A percentile compares a stretch with the other conserved stretches of the same genome.
phyloP scores from a whole-genome alignment of 441 rosid species.

The Mallotus repandus region DNA sequence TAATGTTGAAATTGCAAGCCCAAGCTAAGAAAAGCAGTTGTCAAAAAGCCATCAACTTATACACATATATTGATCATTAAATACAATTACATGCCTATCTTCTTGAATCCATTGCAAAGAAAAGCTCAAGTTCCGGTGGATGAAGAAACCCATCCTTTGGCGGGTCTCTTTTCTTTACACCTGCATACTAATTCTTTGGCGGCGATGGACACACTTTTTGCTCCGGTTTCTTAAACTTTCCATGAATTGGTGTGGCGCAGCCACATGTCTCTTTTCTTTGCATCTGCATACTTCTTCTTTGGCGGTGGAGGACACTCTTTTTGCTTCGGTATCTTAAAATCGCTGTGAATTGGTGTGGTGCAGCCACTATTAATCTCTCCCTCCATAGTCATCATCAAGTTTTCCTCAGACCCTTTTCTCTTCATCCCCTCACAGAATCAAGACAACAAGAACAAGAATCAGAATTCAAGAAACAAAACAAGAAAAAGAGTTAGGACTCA shows the following conservation, averaged over 20 bases:
- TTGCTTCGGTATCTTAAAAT: conserved; percentile 26
- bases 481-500: too few relatives aligned
- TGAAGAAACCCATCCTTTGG: conserved; percentile 29
- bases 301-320: conserved; percentile 33
- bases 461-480: too few relatives aligned
- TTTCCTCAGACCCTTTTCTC: conserved; percentile 10
- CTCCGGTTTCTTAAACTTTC: too few relatives aligned
- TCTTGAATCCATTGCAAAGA: conserved; percentile 22
- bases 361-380: conserved; percentile 13
- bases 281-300: conserved; percentile 38
- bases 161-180: conserved; percentile 21
- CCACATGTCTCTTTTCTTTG: too few relatives aligned
- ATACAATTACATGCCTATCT: conserved; percentile 9
- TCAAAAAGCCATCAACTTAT: too few relatives aligned
- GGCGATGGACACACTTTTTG: too few relatives aligned
- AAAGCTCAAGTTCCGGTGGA: conserved; percentile 32
- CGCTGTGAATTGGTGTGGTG: conserved; percentile 30
- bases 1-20: too few relatives aligned
- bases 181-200: too few relatives aligned
- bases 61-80: not conserved
- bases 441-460: not conserved
- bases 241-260: too few relatives aligned
- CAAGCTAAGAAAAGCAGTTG: too few relatives aligned
- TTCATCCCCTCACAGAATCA: not conserved
- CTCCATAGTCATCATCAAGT: not conserved